Evolutionary conservation across 257 asterid species (phyloP).

Genomic region (Gentiana straminea): DNA sequence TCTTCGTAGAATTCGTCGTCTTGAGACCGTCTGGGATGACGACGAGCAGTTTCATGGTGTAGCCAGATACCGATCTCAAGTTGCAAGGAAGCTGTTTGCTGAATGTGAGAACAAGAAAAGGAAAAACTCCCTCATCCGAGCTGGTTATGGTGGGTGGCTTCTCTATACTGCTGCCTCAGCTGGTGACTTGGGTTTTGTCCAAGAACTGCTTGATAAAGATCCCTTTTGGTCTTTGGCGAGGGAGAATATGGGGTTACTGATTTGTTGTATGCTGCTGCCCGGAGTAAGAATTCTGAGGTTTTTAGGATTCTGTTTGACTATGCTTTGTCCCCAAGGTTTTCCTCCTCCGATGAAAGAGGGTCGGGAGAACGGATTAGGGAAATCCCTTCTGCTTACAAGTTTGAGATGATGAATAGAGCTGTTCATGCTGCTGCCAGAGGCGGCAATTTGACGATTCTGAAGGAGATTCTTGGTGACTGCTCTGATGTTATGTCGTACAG

Average conservation of each 20-base stretch:
- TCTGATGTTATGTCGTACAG: constrained; percentile 53
- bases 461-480: constrained; percentile 57
- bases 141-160: constrained; percentile 94
- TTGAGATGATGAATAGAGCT: constrained; percentile 81
- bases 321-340: constrained; percentile 58
- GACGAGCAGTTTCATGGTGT: constrained; percentile 79
- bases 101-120: constrained; percentile 59
- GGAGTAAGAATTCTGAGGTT: constrained; percentile 61
- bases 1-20: constrained; percentile 74
- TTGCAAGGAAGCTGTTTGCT: constrained; percentile 48
- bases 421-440: constrained; percentile 96
- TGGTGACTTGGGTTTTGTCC: constrained; percentile 62
- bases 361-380: constrained; percentile 39
- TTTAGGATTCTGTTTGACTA: constrained; percentile 52
- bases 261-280: constrained; percentile 72
- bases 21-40: constrained; percentile 98
- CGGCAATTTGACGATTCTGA: constrained; percentile 60
- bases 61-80: constrained; percentile 59
- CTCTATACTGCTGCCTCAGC: constrained; percentile 94
- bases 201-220: constrained; percentile 57
- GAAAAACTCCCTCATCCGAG: constrained; percentile 48
- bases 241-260: constrained; percentile 94
- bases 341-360: constrained; percentile 17
- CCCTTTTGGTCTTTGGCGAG: constrained; percentile 89
- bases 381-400: constrained; percentile 59